phyloP scores from a whole-genome alignment of 805 yeast genomes.

The Candida dendrica region DNA sequence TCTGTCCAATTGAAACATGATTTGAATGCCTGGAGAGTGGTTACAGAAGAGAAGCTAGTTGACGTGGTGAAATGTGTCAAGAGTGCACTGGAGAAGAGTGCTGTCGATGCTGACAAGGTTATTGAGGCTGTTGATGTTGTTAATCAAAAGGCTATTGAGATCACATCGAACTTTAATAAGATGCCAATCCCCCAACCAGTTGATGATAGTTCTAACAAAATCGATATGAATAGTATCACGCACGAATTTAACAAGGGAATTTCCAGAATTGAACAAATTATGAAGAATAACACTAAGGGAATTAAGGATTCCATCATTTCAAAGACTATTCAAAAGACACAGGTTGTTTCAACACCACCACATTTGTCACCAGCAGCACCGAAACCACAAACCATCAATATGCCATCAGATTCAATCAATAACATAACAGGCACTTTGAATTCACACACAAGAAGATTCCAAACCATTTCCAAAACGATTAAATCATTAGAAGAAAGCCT shows the following conservation, averaged over 20 bases:
- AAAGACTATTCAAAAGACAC: no score
- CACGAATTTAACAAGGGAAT: not conserved
- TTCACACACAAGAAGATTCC: not conserved
- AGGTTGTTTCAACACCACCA: not conserved
- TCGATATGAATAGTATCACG: not conserved
- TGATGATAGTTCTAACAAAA: no score
- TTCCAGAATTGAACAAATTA: not conserved
- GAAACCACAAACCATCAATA: no score
- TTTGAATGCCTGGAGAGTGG: not conserved
- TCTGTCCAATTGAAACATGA: not conserved
- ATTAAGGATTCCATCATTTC: no score
- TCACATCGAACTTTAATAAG: no score
- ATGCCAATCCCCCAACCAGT: no score
- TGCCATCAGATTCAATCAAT: not conserved
- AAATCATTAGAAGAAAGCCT: not conserved
- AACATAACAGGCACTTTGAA: not conserved
- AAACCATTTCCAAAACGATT: not conserved
- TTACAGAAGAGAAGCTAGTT: not conserved
- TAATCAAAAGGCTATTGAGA: no score
- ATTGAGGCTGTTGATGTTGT: not conserved
- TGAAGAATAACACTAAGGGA: no score
- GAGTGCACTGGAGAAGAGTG: not conserved
- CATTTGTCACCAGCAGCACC: no score
- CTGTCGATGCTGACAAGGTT: not conserved
- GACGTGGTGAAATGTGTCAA: not conserved